Percentiles rank a stretch among this genome's conserved stretches.
Conservation (phyloP, 2,329 filamentous ascomycete genomes). For the Fusarium piperis region DNA sequence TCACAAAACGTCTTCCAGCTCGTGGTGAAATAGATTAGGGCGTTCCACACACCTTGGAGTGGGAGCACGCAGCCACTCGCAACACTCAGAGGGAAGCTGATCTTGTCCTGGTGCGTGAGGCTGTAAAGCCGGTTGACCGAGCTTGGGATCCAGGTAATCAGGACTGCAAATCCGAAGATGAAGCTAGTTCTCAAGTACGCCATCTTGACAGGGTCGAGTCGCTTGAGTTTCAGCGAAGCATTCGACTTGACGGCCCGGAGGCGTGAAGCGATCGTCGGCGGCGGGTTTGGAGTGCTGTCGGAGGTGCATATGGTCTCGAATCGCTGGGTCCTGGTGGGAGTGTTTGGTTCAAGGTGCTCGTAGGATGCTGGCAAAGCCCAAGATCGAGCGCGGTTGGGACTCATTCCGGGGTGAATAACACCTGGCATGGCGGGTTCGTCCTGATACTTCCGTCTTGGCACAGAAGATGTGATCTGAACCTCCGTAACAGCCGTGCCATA, state of each 20-base stretch:
- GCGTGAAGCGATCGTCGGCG: slow-evolving; percentile 27
- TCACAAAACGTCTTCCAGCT: slow-evolving; percentile 57
- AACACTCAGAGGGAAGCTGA: slow-evolving; percentile 73
- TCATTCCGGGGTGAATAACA: slow-evolving; percentile 22
- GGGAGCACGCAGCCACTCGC: slow-evolving; percentile 77
- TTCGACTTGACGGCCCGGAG: slow-evolving; percentile 41
- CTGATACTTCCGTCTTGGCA: slow-evolving; percentile 21
- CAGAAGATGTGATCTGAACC: slow-evolving; percentile 54
- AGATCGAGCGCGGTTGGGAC: slow-evolving; percentile 33
- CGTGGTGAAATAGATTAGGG: slow-evolving; percentile 77
- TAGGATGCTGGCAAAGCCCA: slow-evolving; percentile 36
- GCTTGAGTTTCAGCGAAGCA: slow-evolving; percentile 46
- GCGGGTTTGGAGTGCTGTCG: slow-evolving; percentile 21
- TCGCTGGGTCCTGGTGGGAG: slow-evolving; percentile 28
- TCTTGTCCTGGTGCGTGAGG: slow-evolving; percentile 59
- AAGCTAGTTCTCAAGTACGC: slow-evolving; percentile 69
- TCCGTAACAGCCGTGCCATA: slow-evolving; percentile 62
- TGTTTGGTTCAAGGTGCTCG: slow-evolving; percentile 22
- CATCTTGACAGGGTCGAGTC: slow-evolving; percentile 65
- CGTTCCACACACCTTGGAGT: slow-evolving; percentile 83
- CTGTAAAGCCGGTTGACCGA: slow-evolving; percentile 79
- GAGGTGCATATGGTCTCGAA: slow-evolving; percentile 46
- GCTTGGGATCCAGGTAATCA: slow-evolving; percentile 71
- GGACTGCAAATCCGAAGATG: slow-evolving; percentile 67
- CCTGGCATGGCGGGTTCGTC: slow-evolving; percentile 18